Evolutionary conservation across 495 filamentous ascomycete genomes (phyloP), one percentile per base, ranked within the genome.

Genomic region (Polyplosphaeria fusca): DNA sequence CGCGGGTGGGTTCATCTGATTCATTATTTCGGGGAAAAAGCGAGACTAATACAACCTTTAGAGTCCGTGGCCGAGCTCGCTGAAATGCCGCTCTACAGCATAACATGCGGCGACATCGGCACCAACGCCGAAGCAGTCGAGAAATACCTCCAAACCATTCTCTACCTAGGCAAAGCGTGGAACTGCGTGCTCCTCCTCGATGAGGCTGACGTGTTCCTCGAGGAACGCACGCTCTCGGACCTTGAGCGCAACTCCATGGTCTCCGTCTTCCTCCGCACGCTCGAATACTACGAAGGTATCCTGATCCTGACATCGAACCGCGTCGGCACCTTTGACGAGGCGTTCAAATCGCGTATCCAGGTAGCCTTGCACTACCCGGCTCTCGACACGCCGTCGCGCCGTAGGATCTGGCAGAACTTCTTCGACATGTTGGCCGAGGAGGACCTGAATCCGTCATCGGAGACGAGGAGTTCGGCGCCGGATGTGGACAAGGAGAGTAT

Each of bases 171-270:
- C 22, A 68, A 61, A 9, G 47, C 55, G n/a, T 73, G 71, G 71
- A 61, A 68, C 57, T 72, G 73, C 23, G 69, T 81, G 37, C 63
- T 82, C 0, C 69, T 83, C 0, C 71, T 88, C 0, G 84, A 87
- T 50, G 83, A 88, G 67, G 81, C 79, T 25, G 85, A 88, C 50
- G 80, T 85, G 25, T 85, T 83, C 52, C 68, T 84, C 0, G 70
- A 74, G n/a, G 62, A 74, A 52, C 70, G 81, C 11, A 60, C 38
- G 0, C 55, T 64, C 19, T 44, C 38, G 9, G 75, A 82, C 37
- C 39, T 82, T 0, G 22, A 73, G 5, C 68, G 78, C 2, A 84
- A 85, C 40, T 73, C 69, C 9, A 60, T 82, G 0, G 77, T 82
- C 0, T 74, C 73, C 18, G 71, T 82, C 3, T 84, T 85, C 56